Percentiles rank a stretch among this genome's conserved stretches.
Evolutionary conservation across 345 rosid species (phyloP).

Genomic region (Brassica carinata): DNA sequence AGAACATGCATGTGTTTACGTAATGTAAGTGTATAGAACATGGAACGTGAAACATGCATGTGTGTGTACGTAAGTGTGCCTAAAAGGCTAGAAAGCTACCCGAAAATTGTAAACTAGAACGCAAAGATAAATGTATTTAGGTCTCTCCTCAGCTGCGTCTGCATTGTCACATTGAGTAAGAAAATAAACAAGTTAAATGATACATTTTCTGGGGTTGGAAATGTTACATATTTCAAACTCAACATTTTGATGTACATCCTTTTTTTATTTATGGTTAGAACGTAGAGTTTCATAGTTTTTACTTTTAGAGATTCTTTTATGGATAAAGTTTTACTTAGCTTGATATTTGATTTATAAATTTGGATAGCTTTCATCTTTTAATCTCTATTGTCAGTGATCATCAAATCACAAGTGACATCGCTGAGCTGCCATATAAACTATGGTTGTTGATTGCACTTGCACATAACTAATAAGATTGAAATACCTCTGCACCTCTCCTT

Average conservation of each 20-base stretch:
- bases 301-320: too few species aligned
- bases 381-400: too few species aligned
- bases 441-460: not conserved
- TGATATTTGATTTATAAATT: not conserved
- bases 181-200: too few species aligned
- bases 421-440: too few species aligned
- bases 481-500: constrained; percentile 91
- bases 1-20: not conserved
- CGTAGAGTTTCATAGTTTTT: not conserved
- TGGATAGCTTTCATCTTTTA: not conserved
- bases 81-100: not conserved
- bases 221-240: not conserved
- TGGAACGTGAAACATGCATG: not conserved
- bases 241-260: too few species aligned
- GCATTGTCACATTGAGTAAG: too few species aligned
- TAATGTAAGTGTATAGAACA: not conserved
- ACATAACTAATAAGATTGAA: not conserved
- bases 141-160: too few species aligned
- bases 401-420: too few species aligned
- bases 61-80: constrained; percentile 1
- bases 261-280: too few species aligned
- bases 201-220: not conserved
- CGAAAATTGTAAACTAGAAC: not conserved
- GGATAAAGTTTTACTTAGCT: too few species aligned
- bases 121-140: not conserved